phyloP scores from a whole-genome alignment of 148 eudicot species.

The Rhododendron molle region DNA sequence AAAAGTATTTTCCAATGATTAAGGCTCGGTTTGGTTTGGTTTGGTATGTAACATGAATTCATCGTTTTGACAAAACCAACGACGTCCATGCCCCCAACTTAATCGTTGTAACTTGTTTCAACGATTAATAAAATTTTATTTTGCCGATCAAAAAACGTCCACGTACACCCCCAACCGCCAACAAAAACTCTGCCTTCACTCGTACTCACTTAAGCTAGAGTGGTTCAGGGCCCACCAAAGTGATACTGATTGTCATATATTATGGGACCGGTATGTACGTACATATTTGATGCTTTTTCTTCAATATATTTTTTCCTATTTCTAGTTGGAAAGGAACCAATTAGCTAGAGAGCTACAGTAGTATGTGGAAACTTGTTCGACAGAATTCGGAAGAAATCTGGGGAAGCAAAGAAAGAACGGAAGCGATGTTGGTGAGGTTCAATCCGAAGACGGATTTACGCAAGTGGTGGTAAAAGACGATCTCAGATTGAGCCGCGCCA shows the following conservation, averaged over 20 bases:
- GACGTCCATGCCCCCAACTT: too few species aligned
- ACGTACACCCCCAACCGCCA: constrained; percentile 10
- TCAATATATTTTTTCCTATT: not conserved
- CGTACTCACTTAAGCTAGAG: not conserved
- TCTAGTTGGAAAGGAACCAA: not conserved
- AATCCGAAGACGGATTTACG: constrained; percentile 90
- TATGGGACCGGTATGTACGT: not conserved
- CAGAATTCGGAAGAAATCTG: not conserved
- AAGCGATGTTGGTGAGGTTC: constrained; percentile 97
- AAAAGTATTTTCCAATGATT: not conserved
- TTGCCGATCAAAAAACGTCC: not conserved
- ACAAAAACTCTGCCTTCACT: constrained; percentile 8
- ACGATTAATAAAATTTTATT: too few species aligned
- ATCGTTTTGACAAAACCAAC: not conserved
- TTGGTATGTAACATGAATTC: constrained; percentile 6
- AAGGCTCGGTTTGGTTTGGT: too few species aligned
- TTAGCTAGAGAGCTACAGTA: not conserved
- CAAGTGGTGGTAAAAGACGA: constrained; percentile 37
- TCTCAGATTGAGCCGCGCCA: constrained; percentile 99
- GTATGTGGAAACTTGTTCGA: not conserved
- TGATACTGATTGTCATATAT: not conserved
- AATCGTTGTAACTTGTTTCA: too few species aligned
- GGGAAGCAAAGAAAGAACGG: constrained; percentile 17
- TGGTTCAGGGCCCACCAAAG: not conserved
- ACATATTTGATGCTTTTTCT: not conserved